These are phyloP conservation scores for Carpinus viminea DNA, from an alignment of 306 rosid genomes.

Conservation along the genomic window DNA sequence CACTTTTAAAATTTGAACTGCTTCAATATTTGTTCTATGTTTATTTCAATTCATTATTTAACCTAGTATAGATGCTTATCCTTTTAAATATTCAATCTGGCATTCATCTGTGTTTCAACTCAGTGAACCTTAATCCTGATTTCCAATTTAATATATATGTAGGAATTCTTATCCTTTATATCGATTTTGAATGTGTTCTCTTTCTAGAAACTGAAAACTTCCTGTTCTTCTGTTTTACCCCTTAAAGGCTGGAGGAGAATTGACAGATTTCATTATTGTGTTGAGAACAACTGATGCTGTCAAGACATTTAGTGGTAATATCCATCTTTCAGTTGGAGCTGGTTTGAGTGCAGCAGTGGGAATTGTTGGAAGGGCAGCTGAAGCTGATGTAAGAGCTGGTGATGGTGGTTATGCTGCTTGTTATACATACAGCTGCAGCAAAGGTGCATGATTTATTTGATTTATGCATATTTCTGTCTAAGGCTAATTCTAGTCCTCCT, in stretches of 20 bases:
- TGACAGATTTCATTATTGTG: constrained; percentile 86
- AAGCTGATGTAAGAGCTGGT: constrained; percentile 97
- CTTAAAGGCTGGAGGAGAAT: constrained; percentile 89
- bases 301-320: constrained; percentile 75
- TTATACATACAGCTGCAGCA: constrained; percentile 92
- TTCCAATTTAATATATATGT: neutral
- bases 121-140: neutral
- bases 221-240: neutral
- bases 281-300: constrained; percentile 81
- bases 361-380: constrained; percentile 74
- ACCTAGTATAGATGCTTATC: neutral
- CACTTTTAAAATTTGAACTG: neutral
- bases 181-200: constrained; percentile 6
- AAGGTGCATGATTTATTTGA: constrained; percentile 51
- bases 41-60: neutral
- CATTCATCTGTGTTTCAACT: neutral
- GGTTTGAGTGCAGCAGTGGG: constrained; percentile 98
- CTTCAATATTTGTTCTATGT: neutral
- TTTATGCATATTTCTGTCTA: neutral
- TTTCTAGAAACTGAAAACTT: constrained; percentile 26
- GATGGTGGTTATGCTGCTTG: constrained; percentile 94
- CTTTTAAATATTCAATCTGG: neutral
- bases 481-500: neutral
- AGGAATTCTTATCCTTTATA: neutral
- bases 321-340: constrained; percentile 86